Evolutionary conservation across 768 basidiomycete genomes (phyloP).

Genomic region (Boletus rubroflammeus): DNA sequence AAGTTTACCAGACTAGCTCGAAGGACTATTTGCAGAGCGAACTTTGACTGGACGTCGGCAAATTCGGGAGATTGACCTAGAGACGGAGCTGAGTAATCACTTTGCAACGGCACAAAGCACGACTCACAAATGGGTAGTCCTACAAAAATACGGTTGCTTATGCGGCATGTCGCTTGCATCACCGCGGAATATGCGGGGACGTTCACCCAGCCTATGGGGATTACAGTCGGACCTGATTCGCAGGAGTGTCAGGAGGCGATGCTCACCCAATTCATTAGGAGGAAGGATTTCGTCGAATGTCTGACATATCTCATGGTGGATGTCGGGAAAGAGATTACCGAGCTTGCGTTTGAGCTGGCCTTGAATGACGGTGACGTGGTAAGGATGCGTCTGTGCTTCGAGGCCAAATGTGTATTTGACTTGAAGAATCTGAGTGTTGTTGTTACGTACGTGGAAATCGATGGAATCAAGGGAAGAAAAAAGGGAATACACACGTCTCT

Average conservation of each 20-base stretch:
- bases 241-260: neutral
- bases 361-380: conserved; percentile 35
- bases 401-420: conserved; percentile 37
- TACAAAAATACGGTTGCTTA: conserved; percentile 41
- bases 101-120: neutral
- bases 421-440: conserved; percentile 32
- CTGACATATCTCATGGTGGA: conserved; percentile 33
- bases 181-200: conserved; percentile 27
- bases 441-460: conserved; percentile 17
- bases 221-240: conserved; percentile 8
- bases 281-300: conserved; percentile 31
- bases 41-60: conserved; percentile 31
- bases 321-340: conserved; percentile 29
- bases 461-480: conserved; percentile 1
- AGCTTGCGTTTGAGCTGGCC: conserved; percentile 35
- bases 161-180: conserved; percentile 34
- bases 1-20: conserved; percentile 33
- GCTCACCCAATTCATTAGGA: conserved; percentile 17
- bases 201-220: conserved; percentile 28
- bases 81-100: conserved; percentile 7
- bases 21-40: conserved; percentile 32
- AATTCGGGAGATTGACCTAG: conserved; percentile 38
- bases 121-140: conserved; percentile 37
- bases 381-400: conserved; percentile 31
- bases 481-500: conserved; percentile 33